Evolutionary conservation across 805 yeast genomes (phyloP).

Genomic region (Starmera pachycereana): DNA sequence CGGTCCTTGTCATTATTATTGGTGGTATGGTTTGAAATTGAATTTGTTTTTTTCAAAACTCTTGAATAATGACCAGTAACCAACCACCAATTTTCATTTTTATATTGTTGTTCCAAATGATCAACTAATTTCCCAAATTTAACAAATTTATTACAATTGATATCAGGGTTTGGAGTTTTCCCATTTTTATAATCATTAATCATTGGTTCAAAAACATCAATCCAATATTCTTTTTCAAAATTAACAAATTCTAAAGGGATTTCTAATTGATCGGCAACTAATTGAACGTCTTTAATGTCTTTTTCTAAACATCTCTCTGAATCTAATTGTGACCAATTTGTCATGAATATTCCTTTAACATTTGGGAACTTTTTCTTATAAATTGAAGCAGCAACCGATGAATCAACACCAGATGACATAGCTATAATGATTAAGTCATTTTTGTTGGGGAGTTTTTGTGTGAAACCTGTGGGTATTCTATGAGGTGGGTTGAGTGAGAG

Average conservation of each 20-base stretch:
- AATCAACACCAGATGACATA: slow-evolving; percentile 96
- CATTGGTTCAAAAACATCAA: slow-evolving; percentile 89
- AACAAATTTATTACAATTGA: slow-evolving; percentile 73
- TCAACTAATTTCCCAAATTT: slow-evolving; percentile 77
- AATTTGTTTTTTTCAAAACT: slow-evolving; percentile 29
- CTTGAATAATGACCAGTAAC: slow-evolving; percentile 83
- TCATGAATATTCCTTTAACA: slow-evolving; percentile 84
- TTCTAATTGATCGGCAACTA: slow-evolving; percentile 45
- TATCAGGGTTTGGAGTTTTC: slow-evolving; percentile 89
- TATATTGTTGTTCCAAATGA: slow-evolving; percentile 32
- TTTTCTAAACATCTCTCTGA: slow-evolving; percentile 64
- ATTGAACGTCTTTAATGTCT: slow-evolving; percentile 81
- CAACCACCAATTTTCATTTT: slow-evolving; percentile 55
- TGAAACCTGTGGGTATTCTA: slow-evolving; percentile 11
- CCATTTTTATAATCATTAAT: slow-evolving; percentile 60
- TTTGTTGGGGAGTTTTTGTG: slow-evolving; percentile 34
- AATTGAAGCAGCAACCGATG: slow-evolving; percentile 76
- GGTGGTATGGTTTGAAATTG: slow-evolving; percentile 35
- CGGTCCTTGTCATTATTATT: slow-evolving; percentile 75
- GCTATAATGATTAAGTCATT: slow-evolving; percentile 69
- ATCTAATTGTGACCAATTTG: slow-evolving; percentile 44
- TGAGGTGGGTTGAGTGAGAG: too few species aligned
- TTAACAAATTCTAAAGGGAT: slow-evolving; percentile 70
- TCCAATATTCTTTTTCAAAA: slow-evolving; percentile 91
- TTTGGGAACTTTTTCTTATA: slow-evolving; percentile 43